Conservation (phyloP, 257 asterid genomes). For the Gardenia jasminoides region DNA sequence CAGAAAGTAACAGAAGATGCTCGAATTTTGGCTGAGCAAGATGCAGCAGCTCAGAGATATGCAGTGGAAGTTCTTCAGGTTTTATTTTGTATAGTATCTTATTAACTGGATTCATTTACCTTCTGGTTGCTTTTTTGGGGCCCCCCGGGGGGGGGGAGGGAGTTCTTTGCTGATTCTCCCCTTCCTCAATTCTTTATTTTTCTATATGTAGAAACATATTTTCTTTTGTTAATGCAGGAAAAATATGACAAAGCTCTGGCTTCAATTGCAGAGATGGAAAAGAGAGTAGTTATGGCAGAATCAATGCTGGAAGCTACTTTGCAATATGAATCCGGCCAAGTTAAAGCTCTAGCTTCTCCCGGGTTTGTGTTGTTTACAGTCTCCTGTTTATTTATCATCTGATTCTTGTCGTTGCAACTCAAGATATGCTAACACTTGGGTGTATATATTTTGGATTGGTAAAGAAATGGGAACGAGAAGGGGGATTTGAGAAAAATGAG, state of each 20-base stretch:
- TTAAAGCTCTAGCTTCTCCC: constrained; percentile 76
- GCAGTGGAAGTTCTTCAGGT: constrained; percentile 95
- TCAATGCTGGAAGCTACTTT: constrained; percentile 98
- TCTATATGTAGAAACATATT: not conserved
- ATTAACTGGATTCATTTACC: no score
- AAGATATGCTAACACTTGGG: not conserved
- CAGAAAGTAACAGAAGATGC: constrained; percentile 98
- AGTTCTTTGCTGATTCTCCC: not conserved
- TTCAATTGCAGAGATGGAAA: constrained; percentile 84
- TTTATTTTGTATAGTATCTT: not conserved
- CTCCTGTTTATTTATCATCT: not conserved
- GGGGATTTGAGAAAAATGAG: not conserved
- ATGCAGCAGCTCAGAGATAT: constrained; percentile 91
- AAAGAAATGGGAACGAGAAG: not conserved
- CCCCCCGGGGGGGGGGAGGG: no score
- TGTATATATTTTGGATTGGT: no score
- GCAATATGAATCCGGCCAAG: constrained; percentile 90
- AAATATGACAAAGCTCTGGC: constrained; percentile 76
- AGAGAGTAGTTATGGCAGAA: constrained; percentile 90
- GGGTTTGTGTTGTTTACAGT: constrained; percentile 39
- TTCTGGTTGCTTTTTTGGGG: not conserved
- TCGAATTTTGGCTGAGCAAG: constrained; percentile 94
- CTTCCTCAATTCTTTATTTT: not conserved
- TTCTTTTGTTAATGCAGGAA: constrained; percentile 46
- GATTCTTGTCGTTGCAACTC: not conserved